Evolutionary conservation across 805 yeast genomes (phyloP).

Genomic region (Myxozyma mucilagina): DNA sequence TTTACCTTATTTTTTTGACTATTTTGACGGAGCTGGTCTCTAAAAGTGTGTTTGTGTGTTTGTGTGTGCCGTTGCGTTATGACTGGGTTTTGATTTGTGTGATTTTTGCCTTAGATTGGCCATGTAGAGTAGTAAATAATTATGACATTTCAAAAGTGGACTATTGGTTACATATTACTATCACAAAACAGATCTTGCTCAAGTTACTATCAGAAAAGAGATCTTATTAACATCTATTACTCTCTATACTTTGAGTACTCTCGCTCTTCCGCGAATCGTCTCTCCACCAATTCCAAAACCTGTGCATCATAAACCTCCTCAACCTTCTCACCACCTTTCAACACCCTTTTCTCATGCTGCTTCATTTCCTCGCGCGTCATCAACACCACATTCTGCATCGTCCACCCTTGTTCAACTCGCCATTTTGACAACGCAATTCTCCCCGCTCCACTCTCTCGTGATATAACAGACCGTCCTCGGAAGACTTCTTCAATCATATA

Average conservation of each 20-base stretch:
- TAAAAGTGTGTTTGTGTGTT: too few species aligned
- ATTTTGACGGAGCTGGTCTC: background rate
- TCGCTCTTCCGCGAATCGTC: conserved; percentile 71
- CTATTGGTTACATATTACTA: background rate
- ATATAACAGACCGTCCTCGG: conserved; percentile 86
- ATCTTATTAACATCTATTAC: conserved; percentile 17
- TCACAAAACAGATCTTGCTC: background rate
- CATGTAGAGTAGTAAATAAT: too few species aligned
- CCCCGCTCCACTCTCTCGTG: conserved; percentile 65
- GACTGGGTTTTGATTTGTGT: too few species aligned
- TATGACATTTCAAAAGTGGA: background rate
- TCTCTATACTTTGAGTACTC: conserved; percentile 63
- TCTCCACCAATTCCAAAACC: conserved; percentile 56
- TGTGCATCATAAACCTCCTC: conserved; percentile 63
- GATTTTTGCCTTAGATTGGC: too few species aligned
- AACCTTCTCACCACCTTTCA: conserved; percentile 43
- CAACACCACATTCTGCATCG: conserved; percentile 77
- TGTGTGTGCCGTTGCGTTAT: too few species aligned
- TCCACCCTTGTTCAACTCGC: conserved; percentile 67
- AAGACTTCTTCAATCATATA: conserved; percentile 89
- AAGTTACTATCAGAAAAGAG: background rate
- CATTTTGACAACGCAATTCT: conserved; percentile 80
- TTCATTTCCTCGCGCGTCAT: conserved; percentile 87
- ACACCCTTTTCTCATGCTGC: conserved; percentile 71
- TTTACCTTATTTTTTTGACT: background rate